These are phyloP conservation scores for Penicillium sp. DNA, from an alignment of 2,329 filamentous ascomycete species.

Conservation along the genomic window DNA sequence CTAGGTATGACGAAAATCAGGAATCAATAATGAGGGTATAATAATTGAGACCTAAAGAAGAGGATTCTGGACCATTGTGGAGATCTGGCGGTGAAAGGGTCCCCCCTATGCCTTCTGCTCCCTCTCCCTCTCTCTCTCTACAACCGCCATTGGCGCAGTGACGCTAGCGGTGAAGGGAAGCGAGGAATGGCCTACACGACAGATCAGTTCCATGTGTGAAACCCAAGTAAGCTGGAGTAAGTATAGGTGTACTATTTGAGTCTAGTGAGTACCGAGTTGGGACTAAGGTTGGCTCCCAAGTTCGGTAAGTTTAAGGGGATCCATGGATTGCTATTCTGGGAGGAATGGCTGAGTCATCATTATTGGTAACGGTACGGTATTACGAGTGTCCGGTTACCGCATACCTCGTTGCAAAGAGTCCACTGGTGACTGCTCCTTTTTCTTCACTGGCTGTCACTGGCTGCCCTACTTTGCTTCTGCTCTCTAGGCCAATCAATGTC, in stretches of 20 bases:
- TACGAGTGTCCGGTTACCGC: neutral
- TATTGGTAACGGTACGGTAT: neutral
- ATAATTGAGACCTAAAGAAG: constrained; percentile 2
- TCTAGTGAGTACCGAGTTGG: neutral
- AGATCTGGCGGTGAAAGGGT: constrained; percentile 8
- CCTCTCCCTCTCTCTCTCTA: neutral
- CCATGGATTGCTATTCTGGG: constrained; percentile 13
- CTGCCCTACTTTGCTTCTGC: constrained; percentile 22
- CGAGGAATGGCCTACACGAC: constrained; percentile 1
- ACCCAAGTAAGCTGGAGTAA: neutral
- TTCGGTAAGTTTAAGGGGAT: neutral
- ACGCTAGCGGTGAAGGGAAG: constrained; percentile 9
- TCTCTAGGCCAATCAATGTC: constrained; percentile 13
- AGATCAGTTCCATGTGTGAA: neutral
- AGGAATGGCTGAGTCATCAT: constrained; percentile 29
- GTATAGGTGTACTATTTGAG: neutral
- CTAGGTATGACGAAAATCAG: neutral
- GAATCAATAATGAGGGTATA: neutral
- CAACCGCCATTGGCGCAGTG: constrained; percentile 11
- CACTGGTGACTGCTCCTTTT: neutral
- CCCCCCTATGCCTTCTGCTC: neutral
- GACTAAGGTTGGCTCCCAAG: neutral
- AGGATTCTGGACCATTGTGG: constrained; percentile 8
- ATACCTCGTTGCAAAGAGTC: neutral
- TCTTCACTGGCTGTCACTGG: constrained; percentile 13